Base-by-base conservation (phyloP, 2,329 filamentous ascomycete species). In the Exophiala lecanii-corni region DNA sequence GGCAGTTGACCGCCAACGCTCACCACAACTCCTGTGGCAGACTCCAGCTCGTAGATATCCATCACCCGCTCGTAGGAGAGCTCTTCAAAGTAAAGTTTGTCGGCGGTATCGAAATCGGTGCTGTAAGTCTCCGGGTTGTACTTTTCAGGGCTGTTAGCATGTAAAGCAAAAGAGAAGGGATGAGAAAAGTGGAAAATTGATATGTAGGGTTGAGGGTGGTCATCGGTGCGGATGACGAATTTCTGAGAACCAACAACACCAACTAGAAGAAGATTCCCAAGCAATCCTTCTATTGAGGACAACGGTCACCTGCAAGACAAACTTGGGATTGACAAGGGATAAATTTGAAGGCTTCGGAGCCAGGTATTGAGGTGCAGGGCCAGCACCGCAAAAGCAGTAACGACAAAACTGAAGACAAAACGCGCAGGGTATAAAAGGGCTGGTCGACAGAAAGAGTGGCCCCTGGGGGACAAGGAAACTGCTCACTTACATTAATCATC, bases 41-140 rank as follows among this genome's bases (percentile, higher is more conserved):
- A 73, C 68, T 97, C 92, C 12, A 97, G 78, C 66, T 97, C 92
- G 64, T 96, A 96, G 54, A 97, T 97, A 65, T 98, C 92, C 88
- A 97, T 94, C 7, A 97, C 91, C 62, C 91, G 84, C 71, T 97
- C 92, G 63, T 96, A 97, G 66, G 84, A 92, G 41, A 97, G 70
- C 68, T 98, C 92, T 58, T 97, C 92, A 54, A 98, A 98, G 70
- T 97, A 98, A 4, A 98, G 78, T 59, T 82, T 88, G 58, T 97
- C 91, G 6, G 89, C 87, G 7, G 79, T 80, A 57, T 98, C 92
- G 62, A 84, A 91, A 66, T 97, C 92, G 0, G 91, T 96, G 41
- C 62, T 72, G 46, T 79, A 80, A 0, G 89, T 95, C 59, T 95
- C 87, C 0, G 86, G 86, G 58, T 92, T 91, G 58, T 80, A 85